Percentiles rank a stretch among this genome's conserved stretches.
These are phyloP conservation scores for Moricandia moricandioides DNA, from an alignment of 345 rosid genomes.

Conservation along the genomic window DNA sequence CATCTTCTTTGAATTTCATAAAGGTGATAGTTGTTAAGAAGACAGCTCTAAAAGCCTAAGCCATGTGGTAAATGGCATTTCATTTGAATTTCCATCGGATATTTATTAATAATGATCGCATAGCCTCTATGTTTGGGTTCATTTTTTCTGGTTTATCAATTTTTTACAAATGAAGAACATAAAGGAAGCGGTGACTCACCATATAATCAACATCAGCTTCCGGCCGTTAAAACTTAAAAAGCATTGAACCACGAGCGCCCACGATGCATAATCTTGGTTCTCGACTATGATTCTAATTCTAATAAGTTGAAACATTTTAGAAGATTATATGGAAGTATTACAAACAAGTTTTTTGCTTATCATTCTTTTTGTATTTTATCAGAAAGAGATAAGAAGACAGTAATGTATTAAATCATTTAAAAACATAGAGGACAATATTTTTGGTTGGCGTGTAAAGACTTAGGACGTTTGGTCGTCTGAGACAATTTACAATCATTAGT, in stretches of 20 bases:
- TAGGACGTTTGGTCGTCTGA: not conserved
- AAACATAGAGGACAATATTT: not conserved
- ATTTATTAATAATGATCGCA: not conserved
- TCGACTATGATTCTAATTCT: not conserved
- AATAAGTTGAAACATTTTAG: not conserved
- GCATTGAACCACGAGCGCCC: not conserved
- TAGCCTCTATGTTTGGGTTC: not conserved
- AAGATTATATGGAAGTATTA: not conserved
- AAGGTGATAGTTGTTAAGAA: not conserved
- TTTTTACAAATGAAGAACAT: not conserved
- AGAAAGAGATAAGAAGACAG: not conserved
- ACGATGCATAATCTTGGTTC: not conserved
- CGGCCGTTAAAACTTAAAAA: not conserved
- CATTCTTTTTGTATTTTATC: not conserved
- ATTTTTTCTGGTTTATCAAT: not conserved
- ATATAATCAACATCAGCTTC: not conserved
- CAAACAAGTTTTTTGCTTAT: not conserved
- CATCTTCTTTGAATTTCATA: not conserved
- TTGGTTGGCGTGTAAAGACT: not conserved
- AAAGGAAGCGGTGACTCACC: not conserved
- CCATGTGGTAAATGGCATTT: not conserved
- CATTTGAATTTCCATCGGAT: not conserved
- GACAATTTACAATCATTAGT: not conserved
- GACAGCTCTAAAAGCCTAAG: not conserved
- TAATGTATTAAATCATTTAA: not conserved